Base-by-base conservation (phyloP, 2,329 filamentous ascomycete genomes). In the Coniella lustricola region DNA sequence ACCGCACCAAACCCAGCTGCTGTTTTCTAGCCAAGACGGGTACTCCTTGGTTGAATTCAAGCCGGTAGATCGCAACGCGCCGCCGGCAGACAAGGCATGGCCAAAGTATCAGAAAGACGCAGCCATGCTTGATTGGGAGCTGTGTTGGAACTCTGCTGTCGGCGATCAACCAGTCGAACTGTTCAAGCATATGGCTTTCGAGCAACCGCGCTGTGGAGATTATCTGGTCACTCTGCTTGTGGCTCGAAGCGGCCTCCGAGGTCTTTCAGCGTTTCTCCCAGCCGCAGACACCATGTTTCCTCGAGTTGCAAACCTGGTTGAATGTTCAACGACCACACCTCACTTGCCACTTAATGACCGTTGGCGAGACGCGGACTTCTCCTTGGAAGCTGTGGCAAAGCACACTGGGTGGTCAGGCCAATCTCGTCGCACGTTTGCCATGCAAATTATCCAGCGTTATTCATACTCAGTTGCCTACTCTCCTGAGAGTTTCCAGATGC, bases 141-240 rank as follows among this genome's bases (percentile, higher is more conserved):
- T 3, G 16, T 42, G 39, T 31, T 42, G 39, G 39, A 13, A 18
- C 25, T 21, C n/a, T 13, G 16, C 25, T 3, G 31, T 42, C 39
- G 39, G 39, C 16, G 4, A 42, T 14, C 39, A 42, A 22, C 25
- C 39, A 21, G 25, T 42, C 9, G 10, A 4, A 3, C 39, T 42
- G 22, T 42, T 42, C 39, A 42, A 32, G 39, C 39, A 42, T 16
- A 42, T 42, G 39, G 25, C 39, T 8, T 42, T 42, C 9, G 39
- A 33, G 25, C 8, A 42, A 17, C 39, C 39, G 8, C 39, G 39
- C 25, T 42, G 39, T 14, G 39, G 39, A 20, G 39, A 42, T 22
- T 42, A 42, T 22, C 39, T 42, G n/a, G 31, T 42, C 22, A 42
- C 39, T 12, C 16, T 42, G 10, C 16, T 42, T 4, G 39, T 42